Base-by-base conservation (phyloP, 1,284 basidiomycete genomes). In the Austropuccinia psidii region DNA sequence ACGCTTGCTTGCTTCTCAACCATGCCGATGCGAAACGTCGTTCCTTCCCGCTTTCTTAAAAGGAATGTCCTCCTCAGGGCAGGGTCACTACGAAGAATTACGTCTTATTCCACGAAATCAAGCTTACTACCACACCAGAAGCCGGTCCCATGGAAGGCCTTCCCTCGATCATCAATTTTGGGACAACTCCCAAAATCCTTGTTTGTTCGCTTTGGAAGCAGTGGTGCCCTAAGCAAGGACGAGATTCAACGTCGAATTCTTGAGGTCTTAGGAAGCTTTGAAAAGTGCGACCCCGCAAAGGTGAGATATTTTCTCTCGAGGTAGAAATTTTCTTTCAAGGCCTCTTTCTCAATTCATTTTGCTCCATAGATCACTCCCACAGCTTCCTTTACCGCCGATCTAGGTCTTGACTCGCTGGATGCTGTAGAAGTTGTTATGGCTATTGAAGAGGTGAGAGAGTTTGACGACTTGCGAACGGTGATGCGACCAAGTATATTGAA, bases 401-500 rank as follows among this genome's bases (percentile, higher is more conserved):
- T 99, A 74, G 90, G 93, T 47, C 86, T 99, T 62, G 96, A 99
- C 84, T 97, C 93, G 79, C 84, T 99, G 80, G 96, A 98, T 82
- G 88, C 93, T 57, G 95, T 99, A 52, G 96, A 99, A 83, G 94
- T 98, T 52, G 92, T 98, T 79, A 98, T 99, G 94, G 93, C 95
- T 58, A 90, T 99, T 78, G 96, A 99, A 84, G 79, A 77, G 77
- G 33, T 60, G 75, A 67, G 45, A n/a, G n/a, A n/a, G n/a, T n/a
- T n/a, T n/a, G 52, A 35, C 24, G 17, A 21, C n/a, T n/a, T n/a
- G n/a, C 24, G 17, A 55, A 21, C 52, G 9, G 52, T 81, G 85
- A 85, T 77, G 80, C 81, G 67, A 82, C 83, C 57, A 76, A 52
- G 54, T 75, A 74, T 50, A 47, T 41, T 3, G 5, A 41, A 52